Evolutionary conservation across 2,329 filamentous ascomycete genomes (phyloP), one percentile per base, ranked within the genome.

Genomic region (Cordyceps fumosorosea): DNA sequence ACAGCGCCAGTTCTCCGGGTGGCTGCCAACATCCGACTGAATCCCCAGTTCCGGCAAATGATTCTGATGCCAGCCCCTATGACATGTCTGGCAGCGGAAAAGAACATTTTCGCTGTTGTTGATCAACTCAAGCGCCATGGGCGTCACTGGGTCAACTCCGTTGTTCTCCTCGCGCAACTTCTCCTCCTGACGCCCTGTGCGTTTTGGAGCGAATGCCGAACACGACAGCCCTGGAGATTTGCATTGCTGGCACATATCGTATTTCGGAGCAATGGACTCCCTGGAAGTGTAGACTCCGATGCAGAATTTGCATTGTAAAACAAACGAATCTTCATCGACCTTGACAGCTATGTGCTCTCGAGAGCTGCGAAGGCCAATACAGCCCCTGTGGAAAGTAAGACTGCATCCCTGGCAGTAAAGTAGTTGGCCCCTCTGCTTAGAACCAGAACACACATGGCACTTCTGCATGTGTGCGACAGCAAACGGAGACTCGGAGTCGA

Each of bases 261-360:
- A 82, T 64, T 86, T 81, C 0, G 95, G 93, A 1, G 88, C 86
- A 20, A 78, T 81, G 0, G 69, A 65, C 66, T 97, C 91, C 69
- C 89, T 93, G 70, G 86, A 86, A 64, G 79, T 78, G 52, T 86
- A 81, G 22, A 82, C 71, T 3, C 88, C 88, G 65, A 98, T 82
- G 72, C 95, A 99, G 62, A 87, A 89, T 66, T 87, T 88, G 76
- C 95, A 99, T 72, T 99, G 95, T 45, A 99, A 77, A 18, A 99
- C 87, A 68, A 96, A 98, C 44, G 88, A 76, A 2, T 88, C 85
- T 1, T 88, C 79, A 2, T 80, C 87, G 58, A 97, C 75, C 72
- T 98, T 99, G 26, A 92, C 98, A 11, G 91, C 91, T 42, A 95
- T 77, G 72, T 98, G 95, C n/a, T 96, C 91, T 64, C 95, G 84